Percentiles rank a stretch among this genome's conserved stretches.
phyloP scores from a whole-genome alignment of 192 early-diverging fungal species.

The Kickxella alabastrina region DNA sequence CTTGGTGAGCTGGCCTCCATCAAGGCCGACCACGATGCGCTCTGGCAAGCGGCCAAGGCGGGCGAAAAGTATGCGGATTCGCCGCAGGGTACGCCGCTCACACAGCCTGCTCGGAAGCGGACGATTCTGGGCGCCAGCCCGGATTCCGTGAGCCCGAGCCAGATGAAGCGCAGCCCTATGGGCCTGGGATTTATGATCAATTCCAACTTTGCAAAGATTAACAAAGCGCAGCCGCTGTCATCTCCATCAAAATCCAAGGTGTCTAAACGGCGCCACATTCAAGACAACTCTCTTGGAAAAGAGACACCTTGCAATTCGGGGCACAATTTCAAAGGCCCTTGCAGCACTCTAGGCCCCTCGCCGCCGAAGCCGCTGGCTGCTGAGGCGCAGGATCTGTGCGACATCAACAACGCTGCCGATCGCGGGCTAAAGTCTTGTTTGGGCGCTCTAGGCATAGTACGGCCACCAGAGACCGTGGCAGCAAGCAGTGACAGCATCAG shows the following conservation, averaged over 20 bases:
- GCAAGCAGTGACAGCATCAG: neutral
- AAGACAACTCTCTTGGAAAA: too few relatives aligned
- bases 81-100: too few relatives aligned
- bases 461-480: conserved; percentile 12
- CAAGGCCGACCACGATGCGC: conserved; percentile 20
- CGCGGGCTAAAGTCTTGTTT: conserved; percentile 38
- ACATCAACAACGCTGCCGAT: conserved; percentile 28
- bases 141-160: neutral
- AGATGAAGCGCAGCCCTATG: conserved; percentile 18
- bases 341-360: neutral
- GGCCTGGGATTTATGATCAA: conserved; percentile 43
- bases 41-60: conserved; percentile 10
- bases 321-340: neutral
- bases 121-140: too few relatives aligned
- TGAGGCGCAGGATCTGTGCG: too few relatives aligned
- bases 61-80: neutral
- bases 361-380: too few relatives aligned
- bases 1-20: conserved; percentile 19
- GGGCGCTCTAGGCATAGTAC: conserved; percentile 16
- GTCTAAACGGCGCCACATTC: neutral
- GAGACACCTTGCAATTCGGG: too few relatives aligned
- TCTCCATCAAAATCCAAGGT: too few relatives aligned
- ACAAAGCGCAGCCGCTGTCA: neutral
- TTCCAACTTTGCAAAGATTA: conserved; percentile 7
- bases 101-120: too few relatives aligned